Base-by-base conservation (phyloP, 2,329 filamentous ascomycete species). In the Colletotrichum gigasporum region DNA sequence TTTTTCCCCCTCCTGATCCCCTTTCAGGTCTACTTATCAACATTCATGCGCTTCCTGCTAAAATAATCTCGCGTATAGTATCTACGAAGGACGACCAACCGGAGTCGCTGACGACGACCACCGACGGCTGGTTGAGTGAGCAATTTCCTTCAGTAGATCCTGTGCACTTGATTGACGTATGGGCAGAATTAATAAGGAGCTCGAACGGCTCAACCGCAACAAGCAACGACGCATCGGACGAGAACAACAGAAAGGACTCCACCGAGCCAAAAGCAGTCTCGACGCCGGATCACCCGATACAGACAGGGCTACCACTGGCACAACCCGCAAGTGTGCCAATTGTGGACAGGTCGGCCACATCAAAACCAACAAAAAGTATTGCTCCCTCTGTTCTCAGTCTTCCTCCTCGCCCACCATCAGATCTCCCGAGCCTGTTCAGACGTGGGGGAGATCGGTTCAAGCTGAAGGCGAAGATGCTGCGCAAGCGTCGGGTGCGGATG, bases 361-460 rank as follows among this genome's bases (percentile, higher is more conserved):
- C 83, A 97, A 97, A 80, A 98, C 95, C 48, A 98, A 98, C 83
- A 97, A 97, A 82, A 98, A 97, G 93, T 96, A 87, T 80, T 84
- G 78, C 70, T 69, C 71, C 63, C 54, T 54, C 42, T 75, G 69
- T 69, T 65, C 67, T 74, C 69, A 28, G 56, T 70, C 68, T 71
- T 70, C 69, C 66, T 65, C 55, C 53, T 30, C 50, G 55, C 51
- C 63, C 50, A 58, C 45, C 10, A 44, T 58, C 44, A 51, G 24
- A 53, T 34, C 47, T 56, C 41, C 42, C 7, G 34, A 64, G 16
- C 44, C 24, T 64, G 30, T 65, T 65, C 63, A 65, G 63, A 48
- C n/a, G 37, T 65, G 63, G 63, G 52, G 63, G 18, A 42, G 56
- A 51, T 30, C 64, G 58, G 20, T 69, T 59, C 26, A 57, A 58